These are phyloP conservation scores for Coccomyxa subellipsoidea DNA, from an alignment of 163 green algal genomes.

Conservation along the genomic window DNA sequence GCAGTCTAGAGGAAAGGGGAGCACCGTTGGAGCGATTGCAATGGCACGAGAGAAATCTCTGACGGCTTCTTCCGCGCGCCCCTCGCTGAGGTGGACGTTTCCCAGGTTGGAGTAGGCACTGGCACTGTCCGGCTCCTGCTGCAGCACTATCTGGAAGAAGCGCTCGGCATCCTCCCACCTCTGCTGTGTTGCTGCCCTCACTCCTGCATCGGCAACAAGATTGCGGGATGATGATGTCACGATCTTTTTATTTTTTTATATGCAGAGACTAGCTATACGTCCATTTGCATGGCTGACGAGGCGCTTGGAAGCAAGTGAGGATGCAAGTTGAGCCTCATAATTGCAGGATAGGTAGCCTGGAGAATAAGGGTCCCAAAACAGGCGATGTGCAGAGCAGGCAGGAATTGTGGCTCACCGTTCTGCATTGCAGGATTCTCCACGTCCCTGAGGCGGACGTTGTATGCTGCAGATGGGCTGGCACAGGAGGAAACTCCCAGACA, in stretches of 20 bases:
- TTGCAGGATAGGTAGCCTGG: too few relatives aligned
- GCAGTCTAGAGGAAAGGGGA: neutral
- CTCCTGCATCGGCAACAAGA: slow-evolving; percentile 13
- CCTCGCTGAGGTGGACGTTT: slow-evolving; percentile 46
- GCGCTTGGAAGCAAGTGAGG: neutral
- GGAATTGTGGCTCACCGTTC: neutral
- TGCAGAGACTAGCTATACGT: neutral
- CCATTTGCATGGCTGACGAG: neutral
- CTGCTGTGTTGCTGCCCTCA: slow-evolving; percentile 33
- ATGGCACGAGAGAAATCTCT: slow-evolving; percentile 38
- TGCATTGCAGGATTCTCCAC: slow-evolving; percentile 37
- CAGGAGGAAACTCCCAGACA: neutral
- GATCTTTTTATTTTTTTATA: neutral
- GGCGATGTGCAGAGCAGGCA: too few relatives aligned
- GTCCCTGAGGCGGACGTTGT: slow-evolving; percentile 43
- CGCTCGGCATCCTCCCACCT: slow-evolving; percentile 36
- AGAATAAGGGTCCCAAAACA: too few relatives aligned
- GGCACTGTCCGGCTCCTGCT: slow-evolving; percentile 31
- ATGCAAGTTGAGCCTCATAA: neutral
- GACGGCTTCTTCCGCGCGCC: slow-evolving; percentile 20
- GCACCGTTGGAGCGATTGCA: slow-evolving; percentile 33
- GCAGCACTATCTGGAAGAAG: slow-evolving; percentile 41
- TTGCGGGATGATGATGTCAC: neutral
- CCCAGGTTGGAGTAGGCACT: slow-evolving; percentile 42
- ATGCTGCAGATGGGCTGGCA: neutral